phyloP scores from a whole-genome alignment of 1,139 yeast species.

The Arxiozyma bovina region DNA sequence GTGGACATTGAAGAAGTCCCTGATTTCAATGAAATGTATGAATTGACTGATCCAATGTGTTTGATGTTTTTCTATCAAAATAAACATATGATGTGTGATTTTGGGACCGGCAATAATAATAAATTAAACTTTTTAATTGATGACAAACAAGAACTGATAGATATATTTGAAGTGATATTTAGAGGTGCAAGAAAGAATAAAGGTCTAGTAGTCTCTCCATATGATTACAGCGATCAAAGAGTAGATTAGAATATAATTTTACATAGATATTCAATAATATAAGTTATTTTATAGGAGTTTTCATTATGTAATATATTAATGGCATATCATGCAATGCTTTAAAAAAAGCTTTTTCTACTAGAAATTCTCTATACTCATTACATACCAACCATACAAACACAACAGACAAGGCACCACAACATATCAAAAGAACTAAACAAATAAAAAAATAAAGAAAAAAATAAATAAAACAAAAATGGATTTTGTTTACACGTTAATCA shows the following conservation, averaged over 20 bases:
- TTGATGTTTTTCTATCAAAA: constrained; percentile 90
- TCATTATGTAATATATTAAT: no score
- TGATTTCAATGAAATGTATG: constrained; percentile 90
- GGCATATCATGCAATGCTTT: background rate
- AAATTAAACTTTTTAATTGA: constrained; percentile 73
- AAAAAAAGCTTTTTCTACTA: background rate
- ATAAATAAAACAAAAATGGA: constrained; percentile 4
- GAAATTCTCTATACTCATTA: no score
- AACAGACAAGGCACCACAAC: no score
- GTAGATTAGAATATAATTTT: constrained; percentile 7
- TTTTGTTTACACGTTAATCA: constrained; percentile 1
- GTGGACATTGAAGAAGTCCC: constrained; percentile 87
- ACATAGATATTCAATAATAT: background rate
- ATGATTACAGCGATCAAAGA: constrained; percentile 28
- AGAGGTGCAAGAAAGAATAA: constrained; percentile 90
- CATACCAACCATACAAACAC: background rate
- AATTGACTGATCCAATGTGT: constrained; percentile 81
- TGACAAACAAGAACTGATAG: constrained; percentile 84
- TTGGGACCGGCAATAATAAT: constrained; percentile 96
- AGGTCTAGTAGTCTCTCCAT: constrained; percentile 82
- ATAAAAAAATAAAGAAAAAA: background rate
- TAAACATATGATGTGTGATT: constrained; percentile 97
- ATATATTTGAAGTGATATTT: constrained; percentile 79
- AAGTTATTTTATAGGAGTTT: background rate
- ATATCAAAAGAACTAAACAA: background rate